Base-by-base conservation (phyloP, 768 basidiomycete species). In the Naganishia kalamii region DNA sequence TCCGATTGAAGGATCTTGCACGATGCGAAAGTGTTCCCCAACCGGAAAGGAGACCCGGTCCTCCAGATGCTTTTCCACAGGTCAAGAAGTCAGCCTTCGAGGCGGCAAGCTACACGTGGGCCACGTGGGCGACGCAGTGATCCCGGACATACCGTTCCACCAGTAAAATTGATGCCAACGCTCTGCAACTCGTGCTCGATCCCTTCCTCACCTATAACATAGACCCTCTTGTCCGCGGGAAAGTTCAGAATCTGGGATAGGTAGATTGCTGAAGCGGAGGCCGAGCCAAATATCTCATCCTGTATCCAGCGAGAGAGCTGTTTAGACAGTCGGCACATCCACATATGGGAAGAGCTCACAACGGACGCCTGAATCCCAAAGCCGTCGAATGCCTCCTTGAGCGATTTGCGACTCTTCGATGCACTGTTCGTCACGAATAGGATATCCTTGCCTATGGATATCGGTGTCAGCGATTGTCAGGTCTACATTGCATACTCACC, bases 381-480 rank as follows among this genome's bases (percentile, higher is more conserved):
- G 72, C 86, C 82, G 78, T 97, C 91, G 75, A 99, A 96, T 78
- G 93, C 94, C 48, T 80, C 80, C 81, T 90, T 92, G 84, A 93
- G 93, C 75, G 80, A 86, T 75, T 80, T 85, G 68, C 96, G 82
- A 5, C 92, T 94, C 80, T 97, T 94, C 62, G 87, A 90, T 49
- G 94, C 93, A 76, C 98, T 99, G 80, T 99, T 99, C 19, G 93
- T 97, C 57, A 96, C 92, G 74, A 98, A 98, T 11, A 97, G 79
- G 33, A 96, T 80, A 66, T 85, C 83, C 82, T 90, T 97, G 74
- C 83, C 91, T 92, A 62, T 21, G 40, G 2, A 19, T 2, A 2
- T 0, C 44, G 29, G 29, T 54, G 10, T 21, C n/a, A 54, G 15
- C 12, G 2, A 2, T 21, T 30, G 5, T 30, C 21, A 32, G 23